Evolutionary conservation across 768 basidiomycete genomes (phyloP).

Genomic region (Multifurca ochricompacta): DNA sequence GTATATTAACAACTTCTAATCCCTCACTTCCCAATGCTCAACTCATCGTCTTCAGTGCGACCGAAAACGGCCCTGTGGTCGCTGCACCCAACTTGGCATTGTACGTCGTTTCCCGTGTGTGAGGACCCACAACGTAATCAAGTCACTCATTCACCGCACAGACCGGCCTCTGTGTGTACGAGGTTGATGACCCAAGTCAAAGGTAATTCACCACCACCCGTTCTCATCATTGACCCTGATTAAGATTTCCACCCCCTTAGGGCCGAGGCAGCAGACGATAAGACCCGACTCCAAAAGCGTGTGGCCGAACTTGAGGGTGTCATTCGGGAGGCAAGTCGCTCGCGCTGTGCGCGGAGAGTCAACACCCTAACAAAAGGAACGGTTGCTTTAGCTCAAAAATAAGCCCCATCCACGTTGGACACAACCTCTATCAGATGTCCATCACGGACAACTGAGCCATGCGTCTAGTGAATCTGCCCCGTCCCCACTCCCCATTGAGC

Average conservation of each 20-base stretch:
- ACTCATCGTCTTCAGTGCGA: conserved; percentile 32
- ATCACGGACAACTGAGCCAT: background rate
- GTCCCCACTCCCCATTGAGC: no score
- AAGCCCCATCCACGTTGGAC: conserved; percentile 64
- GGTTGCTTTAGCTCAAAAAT: conserved; percentile 48
- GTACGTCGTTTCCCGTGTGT: conserved; percentile 23
- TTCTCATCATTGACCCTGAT: background rate
- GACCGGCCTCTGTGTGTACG: conserved; percentile 81
- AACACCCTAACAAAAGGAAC: background rate
- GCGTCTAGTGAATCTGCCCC: background rate
- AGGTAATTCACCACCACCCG: conserved; percentile 32
- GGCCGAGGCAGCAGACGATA: conserved; percentile 46
- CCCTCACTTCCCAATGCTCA: background rate
- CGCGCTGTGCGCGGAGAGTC: background rate
- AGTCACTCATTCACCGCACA: conserved; percentile 23
- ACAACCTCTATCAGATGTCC: conserved; percentile 16
- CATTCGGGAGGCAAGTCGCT: conserved; percentile 55
- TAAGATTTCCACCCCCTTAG: conserved; percentile 8
- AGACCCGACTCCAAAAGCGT: conserved; percentile 56
- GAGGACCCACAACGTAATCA: background rate
- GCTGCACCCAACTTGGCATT: conserved; percentile 37
- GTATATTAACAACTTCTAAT: conserved; percentile 29
- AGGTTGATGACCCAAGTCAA: conserved; percentile 68
- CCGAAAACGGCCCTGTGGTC: conserved; percentile 40
- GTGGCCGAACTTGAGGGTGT: conserved; percentile 81